phyloP scores from a whole-genome alignment of 176 grass and related monocot species.

The Saccharum officinarum region DNA sequence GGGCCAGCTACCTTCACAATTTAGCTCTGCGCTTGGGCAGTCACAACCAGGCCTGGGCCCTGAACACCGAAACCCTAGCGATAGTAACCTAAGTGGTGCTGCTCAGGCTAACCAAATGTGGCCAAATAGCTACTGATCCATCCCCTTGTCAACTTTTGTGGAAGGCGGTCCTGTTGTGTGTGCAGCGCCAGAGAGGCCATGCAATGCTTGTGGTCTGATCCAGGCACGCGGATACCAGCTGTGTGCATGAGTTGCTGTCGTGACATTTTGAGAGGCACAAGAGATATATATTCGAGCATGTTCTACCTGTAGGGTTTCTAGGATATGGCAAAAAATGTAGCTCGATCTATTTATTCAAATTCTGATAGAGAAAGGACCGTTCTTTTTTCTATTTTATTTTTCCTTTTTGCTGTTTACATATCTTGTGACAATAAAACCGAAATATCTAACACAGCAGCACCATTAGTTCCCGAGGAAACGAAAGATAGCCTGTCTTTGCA shows the following conservation, averaged over 20 bases:
- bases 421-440: slow-evolving; percentile 52
- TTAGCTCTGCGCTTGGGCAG: slow-evolving; percentile 40
- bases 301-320: slow-evolving; percentile 38
- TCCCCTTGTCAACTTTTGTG: neutral
- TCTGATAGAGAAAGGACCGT: slow-evolving; percentile 49
- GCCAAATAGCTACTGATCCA: slow-evolving; percentile 60
- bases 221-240: slow-evolving; percentile 22
- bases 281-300: slow-evolving; percentile 27
- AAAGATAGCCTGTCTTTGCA: neutral
- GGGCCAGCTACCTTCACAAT: slow-evolving; percentile 56
- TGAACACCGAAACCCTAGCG: slow-evolving; percentile 58
- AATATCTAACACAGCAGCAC: slow-evolving; percentile 52
- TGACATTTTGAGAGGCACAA: slow-evolving; percentile 46
- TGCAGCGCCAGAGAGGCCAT: slow-evolving; percentile 13
- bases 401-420: slow-evolving; percentile 9
- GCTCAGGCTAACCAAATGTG: slow-evolving; percentile 69
- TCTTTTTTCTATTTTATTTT: slow-evolving; percentile 28
- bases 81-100: slow-evolving; percentile 48
- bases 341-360: slow-evolving; percentile 43
- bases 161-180: slow-evolving; percentile 8
- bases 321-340: slow-evolving; percentile 47
- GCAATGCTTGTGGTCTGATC: slow-evolving; percentile 16
- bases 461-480: slow-evolving; percentile 28
- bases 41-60: slow-evolving; percentile 50
- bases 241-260: slow-evolving; percentile 37